Evolutionary conservation across 2,329 filamentous ascomycete species (phyloP).

Genomic region (Pseudogymnoascus pannorum): DNA sequence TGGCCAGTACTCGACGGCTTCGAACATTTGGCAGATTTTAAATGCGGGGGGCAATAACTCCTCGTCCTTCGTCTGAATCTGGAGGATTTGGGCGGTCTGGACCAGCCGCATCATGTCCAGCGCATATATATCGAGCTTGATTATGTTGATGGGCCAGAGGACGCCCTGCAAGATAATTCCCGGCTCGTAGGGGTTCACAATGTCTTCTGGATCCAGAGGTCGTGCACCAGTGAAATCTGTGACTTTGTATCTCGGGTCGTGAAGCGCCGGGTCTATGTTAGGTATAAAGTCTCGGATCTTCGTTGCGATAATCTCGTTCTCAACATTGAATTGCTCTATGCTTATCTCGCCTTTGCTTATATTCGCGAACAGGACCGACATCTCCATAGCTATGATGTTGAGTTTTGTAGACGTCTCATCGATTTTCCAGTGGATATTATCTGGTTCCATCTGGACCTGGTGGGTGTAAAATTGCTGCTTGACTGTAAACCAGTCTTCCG

Average conservation of each 20-base stretch:
- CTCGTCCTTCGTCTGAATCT: slow-evolving; percentile 41
- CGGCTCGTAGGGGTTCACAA: slow-evolving; percentile 66
- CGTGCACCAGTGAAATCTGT: slow-evolving; percentile 51
- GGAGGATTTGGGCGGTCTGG: slow-evolving; percentile 54
- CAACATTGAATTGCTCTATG: slow-evolving; percentile 54
- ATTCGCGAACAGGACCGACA: slow-evolving; percentile 68
- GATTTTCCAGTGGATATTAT: slow-evolving; percentile 57
- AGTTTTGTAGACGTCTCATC: slow-evolving; percentile 59
- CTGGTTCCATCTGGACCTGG: slow-evolving; percentile 51
- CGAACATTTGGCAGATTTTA: slow-evolving; percentile 69
- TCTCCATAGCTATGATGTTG: slow-evolving; percentile 69
- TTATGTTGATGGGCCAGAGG: slow-evolving; percentile 66
- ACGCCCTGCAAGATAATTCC: slow-evolving; percentile 63
- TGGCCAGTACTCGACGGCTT: slow-evolving; percentile 68
- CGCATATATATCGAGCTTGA: slow-evolving; percentile 70
- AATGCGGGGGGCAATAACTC: slow-evolving; percentile 53
- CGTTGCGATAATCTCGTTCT: slow-evolving; percentile 49
- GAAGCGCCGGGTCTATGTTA: slow-evolving; percentile 54
- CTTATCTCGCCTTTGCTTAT: slow-evolving; percentile 57
- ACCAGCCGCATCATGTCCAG: slow-evolving; percentile 71
- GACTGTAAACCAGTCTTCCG: slow-evolving; percentile 65
- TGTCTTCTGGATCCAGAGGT: slow-evolving; percentile 51
- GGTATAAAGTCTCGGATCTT: slow-evolving; percentile 43
- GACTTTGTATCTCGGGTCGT: slow-evolving; percentile 55
- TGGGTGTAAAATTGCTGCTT: slow-evolving; percentile 48